Conservation (phyloP, 805 yeast genomes). For the Ogataea philodendri region DNA sequence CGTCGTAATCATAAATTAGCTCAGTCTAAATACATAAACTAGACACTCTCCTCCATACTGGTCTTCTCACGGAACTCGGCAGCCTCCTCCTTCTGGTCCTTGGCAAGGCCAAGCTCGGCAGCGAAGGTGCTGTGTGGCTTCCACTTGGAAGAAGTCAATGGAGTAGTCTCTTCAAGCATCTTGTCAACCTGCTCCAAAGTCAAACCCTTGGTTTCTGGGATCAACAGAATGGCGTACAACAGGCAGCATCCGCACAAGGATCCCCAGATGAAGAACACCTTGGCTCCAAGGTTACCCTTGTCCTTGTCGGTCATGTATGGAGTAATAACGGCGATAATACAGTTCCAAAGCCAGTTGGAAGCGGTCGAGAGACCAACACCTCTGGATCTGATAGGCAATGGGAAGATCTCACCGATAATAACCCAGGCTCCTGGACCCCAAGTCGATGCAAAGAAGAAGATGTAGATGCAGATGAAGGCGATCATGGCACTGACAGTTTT, state of each 20-base stretch:
- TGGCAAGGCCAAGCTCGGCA: constrained; percentile 29
- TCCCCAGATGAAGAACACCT: constrained; percentile 77
- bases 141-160: constrained; percentile 36
- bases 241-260: constrained; percentile 39
- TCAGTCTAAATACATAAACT: constrained; percentile 2
- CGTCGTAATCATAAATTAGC: constrained; percentile 6
- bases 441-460: constrained; percentile 74
- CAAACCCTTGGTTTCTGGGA: constrained; percentile 79
- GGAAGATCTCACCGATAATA: constrained; percentile 58
- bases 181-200: constrained; percentile 77
- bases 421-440: constrained; percentile 88
- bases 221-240: constrained; percentile 68
- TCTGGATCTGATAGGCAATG: constrained; percentile 71
- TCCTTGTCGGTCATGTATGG: constrained; percentile 70
- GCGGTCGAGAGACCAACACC: constrained; percentile 71
- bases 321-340: constrained; percentile 72
- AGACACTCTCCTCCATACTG: constrained; percentile 14
- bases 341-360: constrained; percentile 78
- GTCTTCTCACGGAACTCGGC: constrained; percentile 22
- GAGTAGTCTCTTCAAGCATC: constrained; percentile 37
- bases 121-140: constrained; percentile 35
- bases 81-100: constrained; percentile 20
- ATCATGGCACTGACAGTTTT: constrained; percentile 35
- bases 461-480: constrained; percentile 54
- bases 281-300: constrained; percentile 56